These are phyloP conservation scores for Penicillium rolfsii DNA, from an alignment of 2,329 filamentous ascomycete genomes.

Conservation along the genomic window DNA sequence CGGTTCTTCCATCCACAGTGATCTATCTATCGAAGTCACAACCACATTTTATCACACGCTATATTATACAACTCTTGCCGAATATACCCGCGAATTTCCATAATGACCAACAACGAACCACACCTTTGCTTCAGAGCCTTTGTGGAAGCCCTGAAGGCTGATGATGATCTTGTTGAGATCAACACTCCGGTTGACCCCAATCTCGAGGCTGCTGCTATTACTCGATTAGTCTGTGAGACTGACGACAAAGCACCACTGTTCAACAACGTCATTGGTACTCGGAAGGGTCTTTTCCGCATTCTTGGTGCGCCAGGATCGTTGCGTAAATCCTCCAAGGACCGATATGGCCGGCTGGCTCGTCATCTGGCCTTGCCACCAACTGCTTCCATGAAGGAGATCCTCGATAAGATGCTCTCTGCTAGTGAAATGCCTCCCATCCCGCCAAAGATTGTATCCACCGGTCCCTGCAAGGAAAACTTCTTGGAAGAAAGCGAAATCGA, in stretches of 20 bases:
- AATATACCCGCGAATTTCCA: neutral
- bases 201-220: slow-evolving; percentile 54
- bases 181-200: slow-evolving; percentile 47
- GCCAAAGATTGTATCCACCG: slow-evolving; percentile 39
- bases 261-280: slow-evolving; percentile 54
- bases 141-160: slow-evolving; percentile 48
- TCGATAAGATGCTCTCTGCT: slow-evolving; percentile 49
- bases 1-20: neutral
- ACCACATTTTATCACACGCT: neutral
- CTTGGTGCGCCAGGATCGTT: slow-evolving; percentile 51
- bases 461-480: slow-evolving; percentile 50
- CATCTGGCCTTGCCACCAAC: slow-evolving; percentile 48
- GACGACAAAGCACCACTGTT: slow-evolving; percentile 56
- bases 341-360: slow-evolving; percentile 49
- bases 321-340: slow-evolving; percentile 34
- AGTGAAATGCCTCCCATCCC: slow-evolving; percentile 38
- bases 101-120: slow-evolving; percentile 21
- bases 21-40: neutral
- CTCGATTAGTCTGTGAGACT: slow-evolving; percentile 50
- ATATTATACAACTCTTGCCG: too few relatives aligned
- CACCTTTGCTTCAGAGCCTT: slow-evolving; percentile 52
- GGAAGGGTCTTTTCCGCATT: slow-evolving; percentile 54
- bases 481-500: slow-evolving; percentile 48
- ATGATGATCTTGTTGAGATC: slow-evolving; percentile 53
- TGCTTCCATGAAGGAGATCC: slow-evolving; percentile 43